phyloP scores from a whole-genome alignment of 163 green algal genomes.

The Chlamydomonas reinhardtii region DNA sequence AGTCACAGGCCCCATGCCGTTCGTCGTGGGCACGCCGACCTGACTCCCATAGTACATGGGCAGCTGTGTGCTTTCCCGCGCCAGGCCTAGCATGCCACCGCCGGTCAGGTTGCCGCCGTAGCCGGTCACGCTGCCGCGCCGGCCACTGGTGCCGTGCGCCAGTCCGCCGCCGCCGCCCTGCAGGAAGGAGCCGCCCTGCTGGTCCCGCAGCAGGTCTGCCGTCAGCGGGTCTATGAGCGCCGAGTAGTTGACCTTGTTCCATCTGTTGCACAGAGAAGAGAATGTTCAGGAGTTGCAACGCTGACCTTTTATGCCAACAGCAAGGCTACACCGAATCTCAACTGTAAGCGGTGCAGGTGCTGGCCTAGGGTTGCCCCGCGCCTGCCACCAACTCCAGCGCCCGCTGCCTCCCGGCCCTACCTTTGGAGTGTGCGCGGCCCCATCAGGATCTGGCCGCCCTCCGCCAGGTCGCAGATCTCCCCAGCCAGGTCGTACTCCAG shows the following conservation, averaged over 20 bases:
- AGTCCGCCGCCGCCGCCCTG: constrained; percentile 3
- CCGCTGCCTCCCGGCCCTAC: not conserved
- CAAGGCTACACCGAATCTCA: no score
- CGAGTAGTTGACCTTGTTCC: constrained; percentile 59
- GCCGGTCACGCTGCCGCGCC: constrained; percentile 18
- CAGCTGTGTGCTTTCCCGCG: constrained; percentile 36
- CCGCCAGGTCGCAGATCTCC: constrained; percentile 67
- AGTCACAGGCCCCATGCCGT: not conserved
- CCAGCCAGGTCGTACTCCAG: constrained; percentile 68
- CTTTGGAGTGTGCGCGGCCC: constrained; percentile 68
- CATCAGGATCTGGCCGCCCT: constrained; percentile 69
- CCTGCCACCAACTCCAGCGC: no score
- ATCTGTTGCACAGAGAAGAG: constrained; percentile 13
- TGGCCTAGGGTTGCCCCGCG: no score
- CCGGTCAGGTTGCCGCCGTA: constrained; percentile 5
- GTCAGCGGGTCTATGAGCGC: constrained; percentile 23
- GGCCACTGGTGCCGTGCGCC: constrained; percentile 20
- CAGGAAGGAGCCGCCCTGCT: constrained; percentile 41
- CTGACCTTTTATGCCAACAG: no score
- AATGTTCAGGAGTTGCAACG: no score
- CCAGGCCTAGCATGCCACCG: not conserved
- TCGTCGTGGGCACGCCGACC: not conserved
- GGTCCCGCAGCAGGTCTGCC: constrained; percentile 32
- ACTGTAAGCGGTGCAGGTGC: no score
- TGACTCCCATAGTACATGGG: constrained; percentile 2